Conservation (phyloP, 2,329 filamentous ascomycete species). For the Tolypocladium tundrense region DNA sequence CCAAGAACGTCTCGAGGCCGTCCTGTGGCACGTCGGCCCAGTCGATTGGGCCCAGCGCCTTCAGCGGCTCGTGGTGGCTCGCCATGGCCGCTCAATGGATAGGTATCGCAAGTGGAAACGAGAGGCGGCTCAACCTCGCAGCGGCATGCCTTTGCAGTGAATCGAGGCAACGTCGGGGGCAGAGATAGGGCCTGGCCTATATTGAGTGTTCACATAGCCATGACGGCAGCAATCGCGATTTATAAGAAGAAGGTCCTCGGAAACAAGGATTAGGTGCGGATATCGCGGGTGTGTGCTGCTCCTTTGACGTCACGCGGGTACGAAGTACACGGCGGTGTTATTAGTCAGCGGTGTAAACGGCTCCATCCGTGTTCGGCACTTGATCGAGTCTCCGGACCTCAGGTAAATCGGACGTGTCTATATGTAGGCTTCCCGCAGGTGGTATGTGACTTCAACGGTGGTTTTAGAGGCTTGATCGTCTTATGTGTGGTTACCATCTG, state of each 20-base stretch:
- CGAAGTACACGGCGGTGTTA: no score
- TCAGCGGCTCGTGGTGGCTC: conserved; percentile 47
- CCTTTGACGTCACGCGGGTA: neutral
- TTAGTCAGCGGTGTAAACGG: neutral
- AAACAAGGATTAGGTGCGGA: neutral
- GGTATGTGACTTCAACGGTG: no score
- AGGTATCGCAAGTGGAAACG: neutral
- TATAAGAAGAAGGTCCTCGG: neutral
- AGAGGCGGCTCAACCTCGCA: neutral
- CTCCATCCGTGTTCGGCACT: no score
- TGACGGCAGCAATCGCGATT: neutral
- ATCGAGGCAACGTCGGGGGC: neutral
- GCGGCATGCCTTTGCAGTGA: neutral
- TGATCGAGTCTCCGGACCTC: neutral
- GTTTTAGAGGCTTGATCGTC: no score
- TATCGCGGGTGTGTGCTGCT: neutral
- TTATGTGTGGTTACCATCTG: no score
- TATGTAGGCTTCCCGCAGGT: no score
- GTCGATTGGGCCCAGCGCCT: conserved; percentile 43
- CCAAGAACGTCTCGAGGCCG: conserved; percentile 42
- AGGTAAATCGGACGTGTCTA: no score
- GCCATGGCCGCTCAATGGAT: conserved; percentile 31
- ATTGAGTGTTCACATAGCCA: neutral
- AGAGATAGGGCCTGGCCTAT: neutral
- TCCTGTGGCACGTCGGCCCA: conserved; percentile 37